phyloP scores from a whole-genome alignment of 176 grass and related monocot genomes.

The Ensete glaucum region DNA sequence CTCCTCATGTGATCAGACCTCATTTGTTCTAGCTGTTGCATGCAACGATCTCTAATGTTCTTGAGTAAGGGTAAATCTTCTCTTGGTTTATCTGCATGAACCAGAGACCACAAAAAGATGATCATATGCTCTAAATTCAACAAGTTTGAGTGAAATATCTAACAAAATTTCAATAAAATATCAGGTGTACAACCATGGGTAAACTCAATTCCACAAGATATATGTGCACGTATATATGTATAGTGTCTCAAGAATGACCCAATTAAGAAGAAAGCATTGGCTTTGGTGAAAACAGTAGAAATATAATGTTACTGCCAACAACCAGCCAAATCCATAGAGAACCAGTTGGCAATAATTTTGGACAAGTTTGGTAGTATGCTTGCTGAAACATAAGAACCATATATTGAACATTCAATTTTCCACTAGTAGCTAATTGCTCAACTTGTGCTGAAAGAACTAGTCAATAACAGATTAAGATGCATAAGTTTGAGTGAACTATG shows the following conservation, averaged over 20 bases:
- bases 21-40: slow-evolving; percentile 79
- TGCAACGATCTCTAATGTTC: slow-evolving; percentile 73
- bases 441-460: no score
- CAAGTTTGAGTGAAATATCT: not conserved
- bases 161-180: not conserved
- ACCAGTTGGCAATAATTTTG: not conserved
- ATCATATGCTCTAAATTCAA: not conserved
- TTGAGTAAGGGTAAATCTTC: slow-evolving; percentile 63
- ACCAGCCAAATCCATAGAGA: not conserved
- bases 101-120: not conserved
- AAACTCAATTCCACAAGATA: not conserved
- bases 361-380: no score
- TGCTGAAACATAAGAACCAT: no score
- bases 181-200: not conserved
- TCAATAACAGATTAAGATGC: no score
- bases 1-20: slow-evolving; percentile 81
- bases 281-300: not conserved
- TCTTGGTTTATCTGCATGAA: slow-evolving; percentile 52
- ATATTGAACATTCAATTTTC: no score
- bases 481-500: no score
- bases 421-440: no score
- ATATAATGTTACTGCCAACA: not conserved
- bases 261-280: not conserved
- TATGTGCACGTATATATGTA: no score
- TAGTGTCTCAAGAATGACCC: not conserved